phyloP scores from a whole-genome alignment of 2,329 filamentous ascomycete species.

The Coniosporium tulheliwenetii region DNA sequence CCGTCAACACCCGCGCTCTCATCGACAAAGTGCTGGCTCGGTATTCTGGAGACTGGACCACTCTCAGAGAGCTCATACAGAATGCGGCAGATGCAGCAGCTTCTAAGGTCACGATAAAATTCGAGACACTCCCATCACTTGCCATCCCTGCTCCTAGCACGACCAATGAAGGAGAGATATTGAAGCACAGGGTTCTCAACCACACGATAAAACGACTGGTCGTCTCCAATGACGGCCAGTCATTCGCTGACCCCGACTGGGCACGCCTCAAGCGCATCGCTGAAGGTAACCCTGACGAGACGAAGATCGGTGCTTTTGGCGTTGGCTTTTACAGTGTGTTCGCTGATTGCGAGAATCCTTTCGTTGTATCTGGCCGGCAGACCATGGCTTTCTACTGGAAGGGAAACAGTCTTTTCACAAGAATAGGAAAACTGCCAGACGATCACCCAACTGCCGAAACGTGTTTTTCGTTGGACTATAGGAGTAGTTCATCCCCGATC shows the following conservation, averaged over 20 bases:
- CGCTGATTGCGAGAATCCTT: slow-evolving; percentile 93
- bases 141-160: slow-evolving; percentile 53
- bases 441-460: slow-evolving; percentile 56
- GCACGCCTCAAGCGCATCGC: slow-evolving; percentile 85
- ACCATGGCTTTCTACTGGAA: slow-evolving; percentile 99
- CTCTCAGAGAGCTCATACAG: slow-evolving; percentile 83
- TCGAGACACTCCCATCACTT: slow-evolving; percentile 77
- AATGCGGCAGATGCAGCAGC: slow-evolving; percentile 97
- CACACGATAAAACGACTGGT: slow-evolving; percentile 79
- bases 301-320: slow-evolving; percentile 96
- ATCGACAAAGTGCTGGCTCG: slow-evolving; percentile 96
- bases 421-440: slow-evolving; percentile 59
- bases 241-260: slow-evolving; percentile 88
- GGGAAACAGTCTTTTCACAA: slow-evolving; percentile 90
- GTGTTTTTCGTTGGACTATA: slow-evolving; percentile 87
- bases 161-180: slow-evolving; percentile 50
- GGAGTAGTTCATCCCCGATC: slow-evolving; percentile 72
- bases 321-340: slow-evolving; percentile 99
- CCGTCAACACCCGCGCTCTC: slow-evolving; percentile 87
- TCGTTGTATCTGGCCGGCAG: slow-evolving; percentile 80
- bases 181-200: slow-evolving; percentile 72
- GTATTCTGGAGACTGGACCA: slow-evolving; percentile 89
- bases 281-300: slow-evolving; percentile 98
- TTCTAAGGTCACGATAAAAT: slow-evolving; percentile 74
- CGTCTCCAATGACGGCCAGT: slow-evolving; percentile 80